Evolutionary conservation across 2,329 filamentous ascomycete genomes (phyloP).

Genomic region (Colletotrichum orchidophilum): DNA sequence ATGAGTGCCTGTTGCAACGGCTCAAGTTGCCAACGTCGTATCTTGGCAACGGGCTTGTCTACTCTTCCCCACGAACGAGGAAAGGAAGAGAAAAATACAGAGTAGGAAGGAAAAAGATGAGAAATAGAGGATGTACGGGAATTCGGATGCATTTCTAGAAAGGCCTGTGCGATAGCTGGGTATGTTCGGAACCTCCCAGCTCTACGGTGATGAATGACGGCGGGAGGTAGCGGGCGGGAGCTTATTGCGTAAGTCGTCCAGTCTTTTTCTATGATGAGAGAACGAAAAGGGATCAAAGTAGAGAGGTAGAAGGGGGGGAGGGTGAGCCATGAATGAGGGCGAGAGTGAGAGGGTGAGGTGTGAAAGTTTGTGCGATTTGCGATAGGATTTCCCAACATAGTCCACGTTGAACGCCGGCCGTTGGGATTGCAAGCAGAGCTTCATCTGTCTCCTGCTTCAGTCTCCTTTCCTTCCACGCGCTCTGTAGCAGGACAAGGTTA

Average conservation of each 20-base stretch:
- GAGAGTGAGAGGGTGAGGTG: neutral
- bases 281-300: neutral
- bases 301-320: neutral
- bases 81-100: neutral
- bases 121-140: neutral
- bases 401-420: neutral
- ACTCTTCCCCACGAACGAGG: neutral
- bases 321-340: neutral
- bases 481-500: constrained; percentile 11
- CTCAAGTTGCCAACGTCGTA: neutral
- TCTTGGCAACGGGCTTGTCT: neutral
- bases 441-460: neutral
- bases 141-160: constrained; percentile 12
- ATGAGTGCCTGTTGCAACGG: neutral
- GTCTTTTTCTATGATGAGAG: neutral
- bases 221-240: neutral
- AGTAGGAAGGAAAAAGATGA: neutral
- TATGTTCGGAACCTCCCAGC: neutral
- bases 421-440: neutral
- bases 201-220: neutral
- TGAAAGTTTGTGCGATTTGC: neutral
- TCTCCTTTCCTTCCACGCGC: neutral
- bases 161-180: neutral
- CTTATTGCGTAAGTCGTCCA: neutral
- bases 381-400: neutral